phyloP scores from a whole-genome alignment of 139 green algal genomes.

The Picochlorum sp. region DNA sequence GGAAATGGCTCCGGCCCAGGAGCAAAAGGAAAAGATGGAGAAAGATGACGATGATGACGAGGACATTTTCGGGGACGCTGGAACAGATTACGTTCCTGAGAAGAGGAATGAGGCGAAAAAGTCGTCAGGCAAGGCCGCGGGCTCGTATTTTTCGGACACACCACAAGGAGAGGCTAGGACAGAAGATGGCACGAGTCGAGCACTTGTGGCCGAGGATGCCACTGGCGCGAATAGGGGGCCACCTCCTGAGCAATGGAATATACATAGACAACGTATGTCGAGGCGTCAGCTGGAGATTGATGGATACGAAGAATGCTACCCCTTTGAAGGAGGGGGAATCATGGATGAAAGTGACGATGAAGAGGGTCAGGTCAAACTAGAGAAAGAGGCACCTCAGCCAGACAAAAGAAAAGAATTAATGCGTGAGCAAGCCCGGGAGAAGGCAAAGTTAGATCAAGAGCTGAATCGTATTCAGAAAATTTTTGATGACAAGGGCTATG shows the following conservation, averaged over 20 bases:
- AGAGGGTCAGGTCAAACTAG: constrained; percentile 3
- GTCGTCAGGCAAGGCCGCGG: neutral
- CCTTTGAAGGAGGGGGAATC: constrained; percentile 11
- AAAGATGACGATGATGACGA: constrained; percentile 50
- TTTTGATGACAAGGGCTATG: constrained; percentile 32
- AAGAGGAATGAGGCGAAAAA: constrained; percentile 13
- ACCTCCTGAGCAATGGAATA: neutral
- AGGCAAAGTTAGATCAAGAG: constrained; percentile 18
- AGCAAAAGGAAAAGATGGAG: constrained; percentile 30
- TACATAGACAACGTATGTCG: neutral
- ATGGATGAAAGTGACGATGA: constrained; percentile 28
- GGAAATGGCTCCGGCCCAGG: neutral
- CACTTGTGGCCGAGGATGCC: neutral
- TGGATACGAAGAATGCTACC: constrained; percentile 35
- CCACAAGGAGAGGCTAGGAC: neutral
- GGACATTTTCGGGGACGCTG: constrained; percentile 89
- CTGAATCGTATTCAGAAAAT: constrained; percentile 29
- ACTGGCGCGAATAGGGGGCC: neutral
- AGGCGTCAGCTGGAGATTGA: constrained; percentile 8
- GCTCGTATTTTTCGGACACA: constrained; percentile 5
- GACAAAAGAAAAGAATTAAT: constrained; percentile 4
- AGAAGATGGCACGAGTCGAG: neutral
- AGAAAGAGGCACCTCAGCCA: constrained; percentile 4
- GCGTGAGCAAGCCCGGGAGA: constrained; percentile 7
- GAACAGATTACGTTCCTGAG: constrained; percentile 71